Base-by-base conservation (phyloP, 345 rosid genomes). In the Aethionema arabicum region DNA sequence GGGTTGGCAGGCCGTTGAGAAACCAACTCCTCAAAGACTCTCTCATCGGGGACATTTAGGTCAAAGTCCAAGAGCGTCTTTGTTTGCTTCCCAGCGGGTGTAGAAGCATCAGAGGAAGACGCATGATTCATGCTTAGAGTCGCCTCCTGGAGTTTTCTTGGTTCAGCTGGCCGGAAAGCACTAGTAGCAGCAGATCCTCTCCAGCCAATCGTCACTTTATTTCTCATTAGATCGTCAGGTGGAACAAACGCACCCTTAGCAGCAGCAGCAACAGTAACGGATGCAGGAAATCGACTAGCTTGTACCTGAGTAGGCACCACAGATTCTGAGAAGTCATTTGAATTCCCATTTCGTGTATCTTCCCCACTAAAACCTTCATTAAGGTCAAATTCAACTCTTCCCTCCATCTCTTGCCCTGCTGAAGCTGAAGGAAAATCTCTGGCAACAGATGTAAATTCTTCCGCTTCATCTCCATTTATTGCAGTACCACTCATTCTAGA, bases 151-250 rank as follows among this genome's bases (percentile, higher is more conserved):
- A 37, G 14, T 69, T 80, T 89, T 71, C 96, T 75, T 10, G 96
- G 95, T 74, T 85, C 98, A 54, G 98, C 95, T 15, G 98, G 98
- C 8, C 98, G 79, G 74, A 92, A 92, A 9, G 98, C 98, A 75
- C 98, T 92, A 14, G 98, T 92, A 44, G 98, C 98, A 1, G 96
- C 98, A 21, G 96, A 86, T 51, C 98, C 98, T 78, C 86, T 92
- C 98, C 98, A 92, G 40, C 98, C 96, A 77, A 86, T 74, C 57
- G 72, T 76, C 31, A 76, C 86, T 76, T 81, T 92, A 50, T 77
- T 79, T 75, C 75, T 82, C 65, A 89, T 63, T 8, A 85, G 62
- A 62, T 92, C 85, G n/a, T 83, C 85, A 9, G 83, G 91, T 3
- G 90, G 96, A 43, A 86, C 81, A 82, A 92, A 92, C 2, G 87